Percentiles rank a stretch among this genome's conserved stretches.
These are phyloP conservation scores for Xylaria curta DNA, from an alignment of 495 filamentous ascomycete species.

Conservation along the genomic window DNA sequence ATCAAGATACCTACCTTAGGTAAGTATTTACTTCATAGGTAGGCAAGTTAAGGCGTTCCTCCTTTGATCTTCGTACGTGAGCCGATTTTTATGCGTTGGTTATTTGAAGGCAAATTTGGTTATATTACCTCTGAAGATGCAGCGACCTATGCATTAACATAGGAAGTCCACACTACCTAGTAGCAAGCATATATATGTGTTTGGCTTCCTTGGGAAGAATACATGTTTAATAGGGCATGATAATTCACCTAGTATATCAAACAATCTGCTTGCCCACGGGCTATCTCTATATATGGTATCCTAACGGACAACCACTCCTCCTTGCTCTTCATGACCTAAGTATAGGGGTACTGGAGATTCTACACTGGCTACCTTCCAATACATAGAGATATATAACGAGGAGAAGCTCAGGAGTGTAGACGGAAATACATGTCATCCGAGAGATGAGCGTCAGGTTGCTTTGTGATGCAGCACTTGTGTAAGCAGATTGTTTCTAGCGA, in stretches of 20 bases:
- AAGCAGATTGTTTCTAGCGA: constrained; percentile 9
- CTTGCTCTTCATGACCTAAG: not conserved
- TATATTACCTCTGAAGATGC: not conserved
- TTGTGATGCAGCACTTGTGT: not conserved
- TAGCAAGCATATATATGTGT: not conserved
- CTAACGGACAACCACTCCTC: not conserved
- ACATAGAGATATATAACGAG: not conserved
- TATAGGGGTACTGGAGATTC: not conserved
- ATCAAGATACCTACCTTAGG: not conserved
- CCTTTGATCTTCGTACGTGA: not conserved
- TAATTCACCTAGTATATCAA: not conserved
- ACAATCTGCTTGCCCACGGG: not conserved
- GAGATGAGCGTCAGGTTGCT: not conserved
- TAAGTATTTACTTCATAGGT: not conserved
- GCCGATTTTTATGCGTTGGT: not conserved
- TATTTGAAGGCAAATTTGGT: not conserved
- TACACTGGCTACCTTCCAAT: not conserved
- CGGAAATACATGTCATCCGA: not conserved
- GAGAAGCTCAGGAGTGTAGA: not conserved
- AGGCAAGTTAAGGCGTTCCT: not conserved
- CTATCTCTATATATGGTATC: not conserved
- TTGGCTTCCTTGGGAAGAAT: not conserved
- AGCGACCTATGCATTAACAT: not conserved
- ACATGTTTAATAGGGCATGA: not conserved
- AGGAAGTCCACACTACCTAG: not conserved